These are phyloP conservation scores for Salix purpurea DNA, from an alignment of 345 rosid species.

Conservation along the genomic window DNA sequence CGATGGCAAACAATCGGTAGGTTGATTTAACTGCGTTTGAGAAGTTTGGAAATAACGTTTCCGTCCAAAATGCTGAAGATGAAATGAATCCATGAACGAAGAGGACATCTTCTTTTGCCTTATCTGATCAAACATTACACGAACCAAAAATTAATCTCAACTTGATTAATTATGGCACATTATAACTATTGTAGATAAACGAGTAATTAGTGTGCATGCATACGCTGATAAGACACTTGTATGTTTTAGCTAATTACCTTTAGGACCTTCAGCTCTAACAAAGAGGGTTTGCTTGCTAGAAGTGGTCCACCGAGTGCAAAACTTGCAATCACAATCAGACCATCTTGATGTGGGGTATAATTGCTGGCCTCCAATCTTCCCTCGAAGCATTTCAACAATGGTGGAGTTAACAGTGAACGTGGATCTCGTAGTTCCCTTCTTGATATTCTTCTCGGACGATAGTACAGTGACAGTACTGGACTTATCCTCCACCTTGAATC, in stretches of 20 bases:
- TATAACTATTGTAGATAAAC: background rate
- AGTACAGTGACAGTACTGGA: conserved; percentile 12
- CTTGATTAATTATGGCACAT: background rate
- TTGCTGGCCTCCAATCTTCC: conserved; percentile 42
- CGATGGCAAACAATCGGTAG: conserved; percentile 73
- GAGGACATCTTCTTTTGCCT: conserved; percentile 67
- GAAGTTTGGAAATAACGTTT: conserved; percentile 89
- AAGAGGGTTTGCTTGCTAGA: conserved; percentile 54
- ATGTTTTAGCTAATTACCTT: conserved; percentile 21
- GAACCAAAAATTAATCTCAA: too few relatives aligned
- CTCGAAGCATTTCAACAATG: conserved; percentile 61
- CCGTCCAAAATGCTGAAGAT: conserved; percentile 94
- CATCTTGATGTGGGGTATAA: conserved; percentile 57
- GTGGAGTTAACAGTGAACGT: conserved; percentile 52
- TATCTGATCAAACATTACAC: conserved; percentile 21
- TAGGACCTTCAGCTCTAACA: conserved; percentile 57
- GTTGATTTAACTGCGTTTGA: conserved; percentile 56
- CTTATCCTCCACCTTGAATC: conserved; percentile 23
- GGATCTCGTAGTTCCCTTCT: conserved; percentile 35
- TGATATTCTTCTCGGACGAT: conserved; percentile 30
- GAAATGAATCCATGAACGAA: conserved; percentile 99
- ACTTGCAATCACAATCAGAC: conserved; percentile 86
- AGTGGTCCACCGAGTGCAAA: conserved; percentile 73
- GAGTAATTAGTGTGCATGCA: too few relatives aligned
- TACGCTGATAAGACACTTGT: too few relatives aligned